Evolutionary conservation across 805 yeast species (phyloP), one percentile per base, ranked within the genome.

Genomic region (Ogataea saltuana): DNA sequence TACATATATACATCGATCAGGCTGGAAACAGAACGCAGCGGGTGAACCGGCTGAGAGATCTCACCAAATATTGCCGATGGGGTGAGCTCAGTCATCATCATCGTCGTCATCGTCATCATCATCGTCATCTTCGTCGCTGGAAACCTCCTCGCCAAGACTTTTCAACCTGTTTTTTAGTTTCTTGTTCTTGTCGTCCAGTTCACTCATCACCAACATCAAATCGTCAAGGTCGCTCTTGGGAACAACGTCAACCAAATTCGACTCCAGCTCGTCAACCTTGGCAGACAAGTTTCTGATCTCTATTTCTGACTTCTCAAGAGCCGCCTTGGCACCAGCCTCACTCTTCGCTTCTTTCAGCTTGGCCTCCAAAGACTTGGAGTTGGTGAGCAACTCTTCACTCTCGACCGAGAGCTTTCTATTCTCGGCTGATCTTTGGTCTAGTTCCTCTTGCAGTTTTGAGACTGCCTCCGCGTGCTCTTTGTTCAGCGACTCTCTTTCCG

Each of bases 141-240:
- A 81, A 1, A 81, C 72, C 1, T 75, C 82, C 40, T 74, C 79
- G 0, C 87, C 88, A 4, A 80, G 55, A 0, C 59, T 67, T 44
- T 68, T 70, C 28, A 84, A 69, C 45, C 68, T 71, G 6, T 62
- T 55, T 56, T 82, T 83, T 59, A 86, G 82, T 48, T 70, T 70
- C 22, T 71, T 67, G 44, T 79, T 79, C 50, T 75, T 78, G 38
- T 83, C 88, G 46, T 88, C 95, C 53, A 88, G 67, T 34, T 87
- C 95, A 15, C 85, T 77, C 61, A 89, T 79, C 15, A 89, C 67
- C 18, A 88, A 64, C 80, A 88, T 75, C 54, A 88, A 62, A 49
- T 87, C 95, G 54, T 88, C 96, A 9, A 81, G 56, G 19, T 81
- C 87, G 2, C 75, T 56, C 48, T 70, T 72, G 2, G 80, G 74